A percentile compares a stretch with the other conserved stretches of the same genome.
These are phyloP conservation scores for Ganoderma lingzhi DNA, from an alignment of 1,284 basidiomycete genomes.

Conservation along the genomic window DNA sequence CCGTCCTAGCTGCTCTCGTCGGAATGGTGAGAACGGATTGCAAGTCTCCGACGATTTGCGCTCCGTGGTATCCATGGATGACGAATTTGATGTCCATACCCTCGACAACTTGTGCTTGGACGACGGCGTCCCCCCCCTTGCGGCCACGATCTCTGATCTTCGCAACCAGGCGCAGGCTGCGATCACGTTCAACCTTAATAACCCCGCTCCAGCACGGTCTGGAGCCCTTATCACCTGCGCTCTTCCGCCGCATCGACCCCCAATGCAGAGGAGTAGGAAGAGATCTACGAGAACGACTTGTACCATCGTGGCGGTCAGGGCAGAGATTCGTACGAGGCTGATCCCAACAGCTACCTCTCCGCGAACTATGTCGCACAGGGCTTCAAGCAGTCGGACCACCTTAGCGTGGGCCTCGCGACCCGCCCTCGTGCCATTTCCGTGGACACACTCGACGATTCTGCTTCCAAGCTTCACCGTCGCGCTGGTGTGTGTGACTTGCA, in stretches of 20 bases:
- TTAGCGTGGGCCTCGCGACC: slow-evolving; percentile 54
- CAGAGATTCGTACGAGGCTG: slow-evolving; percentile 55
- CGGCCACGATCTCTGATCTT: slow-evolving; percentile 86
- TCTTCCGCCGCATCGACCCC: slow-evolving; percentile 66
- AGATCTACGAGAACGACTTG: slow-evolving; percentile 68
- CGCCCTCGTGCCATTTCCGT: slow-evolving; percentile 93
- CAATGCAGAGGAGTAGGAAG: slow-evolving; percentile 72
- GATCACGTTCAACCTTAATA: slow-evolving; percentile 81
- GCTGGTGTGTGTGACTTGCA: slow-evolving; percentile 64
- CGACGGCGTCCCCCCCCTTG: slow-evolving; percentile 71
- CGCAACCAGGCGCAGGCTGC: slow-evolving; percentile 89
- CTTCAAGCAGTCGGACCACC: slow-evolving; percentile 76
- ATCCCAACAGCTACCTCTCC: slow-evolving; percentile 56
- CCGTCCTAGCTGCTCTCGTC: slow-evolving; percentile 85
- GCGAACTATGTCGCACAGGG: slow-evolving; percentile 72
- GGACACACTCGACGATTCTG: slow-evolving; percentile 84
- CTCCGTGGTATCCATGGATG: slow-evolving; percentile 81
- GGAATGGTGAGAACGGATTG: slow-evolving; percentile 63
- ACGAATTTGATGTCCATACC: slow-evolving; percentile 92
- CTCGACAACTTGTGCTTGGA: slow-evolving; percentile 95
- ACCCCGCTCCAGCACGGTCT: slow-evolving; percentile 88
- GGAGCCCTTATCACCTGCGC: slow-evolving; percentile 79
- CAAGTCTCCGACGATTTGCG: slow-evolving; percentile 80
- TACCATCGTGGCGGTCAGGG: slow-evolving; percentile 54
- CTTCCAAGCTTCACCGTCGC: slow-evolving; percentile 68